Conservation (phyloP, 1,139 yeast species). For the Geotrichum reessii region DNA sequence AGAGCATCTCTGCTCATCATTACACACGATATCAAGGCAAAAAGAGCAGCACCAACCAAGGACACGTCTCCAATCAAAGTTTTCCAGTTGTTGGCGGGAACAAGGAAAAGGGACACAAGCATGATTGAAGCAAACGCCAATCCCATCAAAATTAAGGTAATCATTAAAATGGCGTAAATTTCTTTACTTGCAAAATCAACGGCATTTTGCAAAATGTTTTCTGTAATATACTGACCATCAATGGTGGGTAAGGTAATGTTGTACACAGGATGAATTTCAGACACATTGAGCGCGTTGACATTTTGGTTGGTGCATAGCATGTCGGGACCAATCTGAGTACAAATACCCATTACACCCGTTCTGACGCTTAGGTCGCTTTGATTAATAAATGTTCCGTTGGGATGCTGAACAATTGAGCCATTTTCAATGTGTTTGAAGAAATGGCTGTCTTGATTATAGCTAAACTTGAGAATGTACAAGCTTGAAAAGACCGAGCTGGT, state of each 20-base stretch:
- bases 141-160: slow-evolving; percentile 5
- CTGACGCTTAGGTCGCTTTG: neutral
- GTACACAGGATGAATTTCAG: slow-evolving; percentile 7
- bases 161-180: slow-evolving; percentile 7
- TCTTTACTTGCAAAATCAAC: neutral
- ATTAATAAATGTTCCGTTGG: neutral
- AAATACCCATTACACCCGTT: slow-evolving; percentile 10
- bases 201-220: slow-evolving; percentile 4
- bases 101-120: neutral
- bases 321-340: slow-evolving; percentile 10
- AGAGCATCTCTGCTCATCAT: neutral
- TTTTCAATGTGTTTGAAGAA: slow-evolving; percentile 38
- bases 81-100: neutral
- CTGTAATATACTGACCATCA: neutral
- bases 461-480: slow-evolving; percentile 44
- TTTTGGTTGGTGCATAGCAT: slow-evolving; percentile 7
- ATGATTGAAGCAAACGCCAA: neutral
- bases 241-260: slow-evolving; percentile 2
- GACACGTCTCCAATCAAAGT: neutral
- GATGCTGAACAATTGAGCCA: slow-evolving; percentile 28
- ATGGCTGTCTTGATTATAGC: slow-evolving; percentile 43
- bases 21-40: slow-evolving; percentile 1
- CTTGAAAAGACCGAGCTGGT: slow-evolving; percentile 41
- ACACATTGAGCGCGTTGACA: neutral
- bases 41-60: neutral